Base-by-base conservation (phyloP, 345 rosid genomes). In the Stellera chamaejasme region DNA sequence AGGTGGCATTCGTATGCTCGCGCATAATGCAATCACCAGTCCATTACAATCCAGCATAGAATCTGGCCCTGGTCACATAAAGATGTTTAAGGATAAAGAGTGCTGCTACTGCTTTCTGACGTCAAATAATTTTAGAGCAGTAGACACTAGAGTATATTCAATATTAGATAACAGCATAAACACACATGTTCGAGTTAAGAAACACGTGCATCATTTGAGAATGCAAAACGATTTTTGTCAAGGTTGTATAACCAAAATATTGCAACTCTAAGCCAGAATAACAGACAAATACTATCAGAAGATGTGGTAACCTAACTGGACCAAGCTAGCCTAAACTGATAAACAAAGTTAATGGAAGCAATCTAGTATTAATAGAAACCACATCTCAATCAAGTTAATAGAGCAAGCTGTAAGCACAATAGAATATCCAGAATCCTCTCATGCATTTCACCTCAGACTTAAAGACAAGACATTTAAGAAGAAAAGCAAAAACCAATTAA, bases 1-100 rank as follows among this genome's bases (percentile, higher is more conserved):
- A 27, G 84, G 55, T 36, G 97, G 93, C 57, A 72, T 68, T 50
- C 74, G 54, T 27, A 92, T 76, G 71, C 59, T 81, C 5, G 80
- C 71, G 48, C 75, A 72, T 25, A 81, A 49, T 10, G 80, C 67
- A 51, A 51, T 39, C 53, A 59, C 51, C 2, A 70, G 45, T 43
- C 63, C 55, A 32, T 51, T 42, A n/a, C 55, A 58, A 39, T 2
- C 52, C 50, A 56, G 57, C 50, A 36, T 14, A 39, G 46, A 56
- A 50, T 66, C 77, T 45, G 79, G 59, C 54, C 64, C 79, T 58
- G 58, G 42, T 43, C 19, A 68, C 60, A 63, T 48, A 62, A 36
- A 44, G 47, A 47, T 15, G 39, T 32, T 32, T 32, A 32, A 32
- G 39, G 39, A 32, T 32, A 2, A 32, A 32, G 39, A 32, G 0